Conservation (phyloP, 2,329 filamentous ascomycete genomes). For the Paradendryphiella salina region DNA sequence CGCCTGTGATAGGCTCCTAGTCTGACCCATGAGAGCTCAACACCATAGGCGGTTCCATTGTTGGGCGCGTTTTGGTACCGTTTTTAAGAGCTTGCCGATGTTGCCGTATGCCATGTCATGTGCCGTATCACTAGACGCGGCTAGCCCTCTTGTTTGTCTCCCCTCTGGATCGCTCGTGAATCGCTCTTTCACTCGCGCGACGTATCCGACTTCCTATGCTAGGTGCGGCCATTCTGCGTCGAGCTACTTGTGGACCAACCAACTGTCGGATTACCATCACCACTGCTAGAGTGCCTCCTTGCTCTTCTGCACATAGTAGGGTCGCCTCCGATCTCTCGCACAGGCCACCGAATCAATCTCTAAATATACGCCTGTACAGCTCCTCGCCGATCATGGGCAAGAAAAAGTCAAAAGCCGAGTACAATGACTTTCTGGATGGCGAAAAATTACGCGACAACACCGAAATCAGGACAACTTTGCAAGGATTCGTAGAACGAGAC, state of each 20-base stretch:
- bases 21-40: constrained; percentile 9
- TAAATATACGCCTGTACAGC: not conserved
- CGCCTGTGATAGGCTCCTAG: constrained; percentile 7
- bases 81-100: constrained; percentile 3
- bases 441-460: constrained; percentile 38
- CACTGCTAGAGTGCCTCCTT: not conserved
- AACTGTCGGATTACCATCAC: constrained; percentile 1
- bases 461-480: constrained; percentile 30
- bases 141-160: not conserved
- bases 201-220: constrained; percentile 7
- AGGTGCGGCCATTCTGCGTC: constrained; percentile 4
- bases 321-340: no score
- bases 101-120: constrained; percentile 6
- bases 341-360: not conserved
- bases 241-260: constrained; percentile 8
- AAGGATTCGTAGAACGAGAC: constrained; percentile 14
- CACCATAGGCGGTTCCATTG: constrained; percentile 10
- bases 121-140: not conserved
- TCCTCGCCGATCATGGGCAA: constrained; percentile 33
- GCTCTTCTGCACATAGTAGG: no score
- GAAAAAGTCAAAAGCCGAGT: constrained; percentile 32
- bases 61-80: constrained; percentile 1
- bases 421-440: constrained; percentile 45
- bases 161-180: not conserved
- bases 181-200: not conserved